phyloP scores from a whole-genome alignment of 441 rosid species.

The Adansonia madagascariensis region DNA sequence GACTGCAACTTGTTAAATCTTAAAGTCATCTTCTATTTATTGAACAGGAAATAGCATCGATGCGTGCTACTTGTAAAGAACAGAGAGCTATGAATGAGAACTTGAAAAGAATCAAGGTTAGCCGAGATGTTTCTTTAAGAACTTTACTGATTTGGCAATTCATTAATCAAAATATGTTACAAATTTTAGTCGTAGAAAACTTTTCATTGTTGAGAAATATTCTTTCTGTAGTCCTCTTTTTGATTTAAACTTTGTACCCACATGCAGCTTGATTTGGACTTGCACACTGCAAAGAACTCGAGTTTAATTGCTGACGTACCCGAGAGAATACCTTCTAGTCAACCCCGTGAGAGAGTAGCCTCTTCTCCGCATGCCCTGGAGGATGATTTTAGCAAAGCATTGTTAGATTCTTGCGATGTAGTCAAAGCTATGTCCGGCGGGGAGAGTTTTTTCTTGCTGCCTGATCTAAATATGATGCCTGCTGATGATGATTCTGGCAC shows the following conservation, averaged over 20 bases:
- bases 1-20: neutral
- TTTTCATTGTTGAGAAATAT: neutral
- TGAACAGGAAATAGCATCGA: conserved; percentile 55
- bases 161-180: neutral
- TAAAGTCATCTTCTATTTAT: conserved; percentile 16
- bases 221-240: neutral
- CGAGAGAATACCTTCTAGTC: conserved; percentile 22
- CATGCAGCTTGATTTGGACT: conserved; percentile 52
- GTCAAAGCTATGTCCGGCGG: conserved; percentile 26
- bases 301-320: conserved; percentile 24
- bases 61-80: conserved; percentile 50
- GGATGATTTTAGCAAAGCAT: conserved; percentile 26
- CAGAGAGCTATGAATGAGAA: conserved; percentile 47
- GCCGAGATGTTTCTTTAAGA: neutral
- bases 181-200: too few species aligned
- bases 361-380: conserved; percentile 20
- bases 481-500: conserved; percentile 47
- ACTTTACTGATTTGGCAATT: neutral
- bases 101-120: conserved; percentile 75
- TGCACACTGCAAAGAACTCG: conserved; percentile 27
- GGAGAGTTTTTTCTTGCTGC: conserved; percentile 43
- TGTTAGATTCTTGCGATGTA: conserved; percentile 28
- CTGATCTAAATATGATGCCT: conserved; percentile 80
- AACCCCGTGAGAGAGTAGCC: conserved; percentile 18
- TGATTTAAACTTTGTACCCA: neutral